These are phyloP conservation scores for Sphaerulina populicola DNA, from an alignment of 2,329 filamentous ascomycete species.

Conservation along the genomic window DNA sequence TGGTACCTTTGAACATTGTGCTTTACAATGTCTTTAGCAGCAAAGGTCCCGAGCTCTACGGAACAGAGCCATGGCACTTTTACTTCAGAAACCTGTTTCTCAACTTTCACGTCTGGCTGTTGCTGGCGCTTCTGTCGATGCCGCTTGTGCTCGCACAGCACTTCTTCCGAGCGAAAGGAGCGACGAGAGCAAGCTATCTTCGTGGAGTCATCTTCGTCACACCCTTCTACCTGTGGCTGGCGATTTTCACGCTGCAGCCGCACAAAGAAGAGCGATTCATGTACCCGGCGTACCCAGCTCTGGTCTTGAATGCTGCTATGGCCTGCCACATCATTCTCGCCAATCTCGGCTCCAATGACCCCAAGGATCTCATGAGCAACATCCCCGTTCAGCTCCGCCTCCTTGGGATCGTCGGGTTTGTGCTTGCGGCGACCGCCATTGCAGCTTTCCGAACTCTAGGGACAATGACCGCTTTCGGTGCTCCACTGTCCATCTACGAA, in stretches of 20 bases:
- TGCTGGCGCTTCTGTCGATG: slow-evolving; percentile 64
- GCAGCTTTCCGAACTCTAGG: slow-evolving; percentile 67
- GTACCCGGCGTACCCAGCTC: slow-evolving; percentile 89
- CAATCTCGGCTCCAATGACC: slow-evolving; percentile 62
- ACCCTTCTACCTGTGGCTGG: slow-evolving; percentile 92
- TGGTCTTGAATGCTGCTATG: slow-evolving; percentile 81
- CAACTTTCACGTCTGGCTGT: slow-evolving; percentile 94
- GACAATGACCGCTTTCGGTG: slow-evolving; percentile 71
- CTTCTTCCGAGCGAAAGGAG: slow-evolving; percentile 51
- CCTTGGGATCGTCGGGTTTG: slow-evolving; percentile 47
- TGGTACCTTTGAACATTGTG: slow-evolving; percentile 88
- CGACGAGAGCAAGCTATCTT: slow-evolving; percentile 60
- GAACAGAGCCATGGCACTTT: slow-evolving; percentile 93
- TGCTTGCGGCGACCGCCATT: slow-evolving; percentile 47
- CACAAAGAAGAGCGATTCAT: slow-evolving; percentile 99
- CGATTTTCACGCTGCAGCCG: slow-evolving; percentile 81
- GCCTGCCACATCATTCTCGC: slow-evolving; percentile 71
- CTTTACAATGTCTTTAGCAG: slow-evolving; percentile 90
- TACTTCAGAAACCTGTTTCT: slow-evolving; percentile 84
- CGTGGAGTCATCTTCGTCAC: slow-evolving; percentile 68
- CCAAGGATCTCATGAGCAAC: slow-evolving; percentile 55
- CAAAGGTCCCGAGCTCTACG: slow-evolving; percentile 77
- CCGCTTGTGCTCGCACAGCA: slow-evolving; percentile 72
- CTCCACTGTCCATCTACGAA: slow-evolving; percentile 63
- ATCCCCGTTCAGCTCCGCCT: slow-evolving; percentile 72